Evolutionary conservation across 306 rosid genomes (phyloP), one percentile per base, ranked within the genome.

Genomic region (Medicago truncatula): DNA sequence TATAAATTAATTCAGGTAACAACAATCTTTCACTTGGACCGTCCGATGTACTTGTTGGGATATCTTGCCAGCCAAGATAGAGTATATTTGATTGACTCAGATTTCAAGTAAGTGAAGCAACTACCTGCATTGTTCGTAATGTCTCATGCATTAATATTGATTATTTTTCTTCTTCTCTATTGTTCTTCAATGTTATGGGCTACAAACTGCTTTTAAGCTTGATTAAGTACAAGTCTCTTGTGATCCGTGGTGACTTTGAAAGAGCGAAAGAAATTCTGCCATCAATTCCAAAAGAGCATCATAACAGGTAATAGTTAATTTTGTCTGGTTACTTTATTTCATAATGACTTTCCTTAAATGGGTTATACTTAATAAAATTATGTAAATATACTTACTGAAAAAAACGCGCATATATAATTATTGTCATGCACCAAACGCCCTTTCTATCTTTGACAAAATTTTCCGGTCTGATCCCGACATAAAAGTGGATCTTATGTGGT

Each of bases 31-130:
- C 99, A 95, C 85, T 88, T 95, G 86, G 99, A 95, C 85, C 97
- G 99, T 52, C 99, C 99, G 14, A 95, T 95, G 99, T 95, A 95
- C 85, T 88, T 95, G 92, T 87, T 95, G 83, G 99, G 99, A 44
- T 95, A 95, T 87, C 97, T 95, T 80, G 99, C 99, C 71, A 86
- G 79, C 79, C 99, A 95, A 82, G 92, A 98, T 83, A 86, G 89
- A 91, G 92, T 95, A 52, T 95, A 86, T 83, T 83, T 95, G 79
- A 95, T 95, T 38, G 99, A 95, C 91, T 92, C 92, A 83, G 99
- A 95, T 80, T 95, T 95, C 93, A 95, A 95, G 99, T 95, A 85
- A 81, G 97, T 85, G 57, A 76, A 7, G n/a, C 62, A 61, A 63
- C 68, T 73, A 53, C 71, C 65, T 82, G 62, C 57, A 34, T 58